Evolutionary conservation across 1,284 basidiomycete species (phyloP).

Genomic region (Naganishia sp.): DNA sequence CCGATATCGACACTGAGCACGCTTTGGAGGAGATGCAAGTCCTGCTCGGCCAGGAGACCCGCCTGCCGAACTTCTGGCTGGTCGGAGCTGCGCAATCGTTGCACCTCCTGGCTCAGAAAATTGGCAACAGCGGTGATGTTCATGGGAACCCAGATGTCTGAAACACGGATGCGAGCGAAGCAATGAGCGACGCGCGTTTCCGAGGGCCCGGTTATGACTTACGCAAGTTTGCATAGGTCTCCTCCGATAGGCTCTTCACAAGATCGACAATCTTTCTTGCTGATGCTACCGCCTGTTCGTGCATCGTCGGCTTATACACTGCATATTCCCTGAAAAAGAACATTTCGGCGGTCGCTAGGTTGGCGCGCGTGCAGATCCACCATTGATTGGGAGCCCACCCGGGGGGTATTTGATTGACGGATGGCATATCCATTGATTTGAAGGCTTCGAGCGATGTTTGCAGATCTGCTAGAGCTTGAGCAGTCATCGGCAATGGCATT

Average conservation of each 20-base stretch:
- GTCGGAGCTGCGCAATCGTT: constrained; percentile 34
- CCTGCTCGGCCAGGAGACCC: constrained; percentile 36
- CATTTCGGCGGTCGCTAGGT: constrained; percentile 45
- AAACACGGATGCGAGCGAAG: too few relatives aligned
- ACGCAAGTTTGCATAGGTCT: constrained; percentile 44
- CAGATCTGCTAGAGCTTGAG: constrained; percentile 33
- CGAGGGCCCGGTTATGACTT: constrained; percentile 15
- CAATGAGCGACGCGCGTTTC: neutral
- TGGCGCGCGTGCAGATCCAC: constrained; percentile 44
- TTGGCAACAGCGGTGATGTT: constrained; percentile 41
- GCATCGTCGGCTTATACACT: constrained; percentile 35
- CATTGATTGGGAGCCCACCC: constrained; percentile 41
- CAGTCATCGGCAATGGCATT: constrained; percentile 37
- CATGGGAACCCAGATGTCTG: constrained; percentile 40
- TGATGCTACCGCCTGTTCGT: constrained; percentile 40
- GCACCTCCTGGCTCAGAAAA: constrained; percentile 43
- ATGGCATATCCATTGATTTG: constrained; percentile 17
- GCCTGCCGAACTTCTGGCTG: constrained; percentile 16
- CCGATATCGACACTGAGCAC: constrained; percentile 38
- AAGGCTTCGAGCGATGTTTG: constrained; percentile 34
- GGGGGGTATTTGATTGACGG: constrained; percentile 27
- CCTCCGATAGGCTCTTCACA: constrained; percentile 34
- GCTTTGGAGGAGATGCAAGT: constrained; percentile 39
- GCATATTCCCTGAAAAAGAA: constrained; percentile 44
- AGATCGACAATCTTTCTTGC: constrained; percentile 42